Evolutionary conservation across 495 filamentous ascomycete species (phyloP), one percentile per base, ranked within the genome.

Genomic region (Xanthoparmelia taractica): DNA sequence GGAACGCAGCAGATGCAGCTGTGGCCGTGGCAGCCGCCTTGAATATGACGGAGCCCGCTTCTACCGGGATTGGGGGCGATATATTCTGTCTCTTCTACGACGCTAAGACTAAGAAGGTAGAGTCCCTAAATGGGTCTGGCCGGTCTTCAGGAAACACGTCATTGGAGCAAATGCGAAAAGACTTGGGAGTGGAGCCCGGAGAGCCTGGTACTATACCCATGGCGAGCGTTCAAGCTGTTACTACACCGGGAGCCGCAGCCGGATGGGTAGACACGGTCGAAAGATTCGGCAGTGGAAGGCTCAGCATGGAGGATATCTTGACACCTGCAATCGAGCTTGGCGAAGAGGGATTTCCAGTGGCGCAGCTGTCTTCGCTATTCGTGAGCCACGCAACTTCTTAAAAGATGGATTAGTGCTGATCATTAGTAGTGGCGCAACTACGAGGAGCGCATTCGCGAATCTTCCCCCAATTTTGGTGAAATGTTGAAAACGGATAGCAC

Each of bases 41-140:
- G 33, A 97, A 96, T 75, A 85, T 97, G 73, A 96, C 95, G 6
- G 95, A 98, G 70, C 95, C 94, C 17, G 83, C 86, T 47, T 92
- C 87, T 1, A 97, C 94, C 4, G 94, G 94, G n/a, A 96, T 98
- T 65, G 94, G 95, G 63, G 94, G 94, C 38, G 94, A 98, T 76
- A 91, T 96, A 85, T 98, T 98, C 79, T 96, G 91, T 73, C 85
- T 98, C 13, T 97, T 86, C 80, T 97, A 95, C 76, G 81, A 91
- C 69, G 87, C 89, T 57, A 83, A 87, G 66, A 93, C 86, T 0
- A 87, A 86, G 68, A 89, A 87, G 63, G 84, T 97, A 15, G 86
- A 85, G 64, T 88, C 90, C 12, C 74, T 98, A 65, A 98, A 98
- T 74, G 95, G 92, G 33, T 96, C 92, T 2, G 94, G 94, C 20